phyloP scores from a whole-genome alignment of 441 rosid species.

The Adansonia gregorii region DNA sequence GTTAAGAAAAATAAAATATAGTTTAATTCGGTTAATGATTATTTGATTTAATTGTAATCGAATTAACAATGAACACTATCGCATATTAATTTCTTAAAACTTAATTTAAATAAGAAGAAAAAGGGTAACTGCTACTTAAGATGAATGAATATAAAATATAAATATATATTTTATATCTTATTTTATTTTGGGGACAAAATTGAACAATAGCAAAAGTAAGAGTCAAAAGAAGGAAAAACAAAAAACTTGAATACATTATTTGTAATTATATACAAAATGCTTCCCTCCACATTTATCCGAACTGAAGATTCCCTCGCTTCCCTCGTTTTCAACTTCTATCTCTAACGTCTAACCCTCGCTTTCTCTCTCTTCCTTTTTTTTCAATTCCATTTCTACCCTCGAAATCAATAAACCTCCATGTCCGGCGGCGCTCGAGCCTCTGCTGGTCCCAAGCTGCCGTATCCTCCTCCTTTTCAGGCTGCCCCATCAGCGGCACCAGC shows the following conservation, averaged over 20 bases:
- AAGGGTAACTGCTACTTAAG: no score
- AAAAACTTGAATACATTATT: neutral
- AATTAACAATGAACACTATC: neutral
- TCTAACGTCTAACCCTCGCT: slow-evolving; percentile 21
- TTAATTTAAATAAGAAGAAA: no score
- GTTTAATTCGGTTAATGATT: no score
- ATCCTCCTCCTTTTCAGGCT: slow-evolving; percentile 28
- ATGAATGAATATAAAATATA: neutral
- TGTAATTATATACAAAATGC: slow-evolving; percentile 30
- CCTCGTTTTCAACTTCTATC: slow-evolving; percentile 62
- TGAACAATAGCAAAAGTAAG: slow-evolving; percentile 17
- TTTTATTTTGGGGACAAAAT: slow-evolving; percentile 26
- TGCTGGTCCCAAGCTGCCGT: slow-evolving; percentile 36
- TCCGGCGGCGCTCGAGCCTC: slow-evolving; percentile 60
- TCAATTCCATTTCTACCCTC: slow-evolving; percentile 9
- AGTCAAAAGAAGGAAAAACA: slow-evolving; percentile 29
- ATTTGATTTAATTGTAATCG: no score
- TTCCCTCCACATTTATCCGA: slow-evolving; percentile 93
- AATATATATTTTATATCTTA: neutral
- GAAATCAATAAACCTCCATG: slow-evolving; percentile 39
- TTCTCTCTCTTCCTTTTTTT: slow-evolving; percentile 27
- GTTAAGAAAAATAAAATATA: no score
- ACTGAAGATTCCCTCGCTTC: slow-evolving; percentile 83
- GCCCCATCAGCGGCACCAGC: slow-evolving; percentile 7
- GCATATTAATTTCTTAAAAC: neutral